A percentile compares a stretch with the other conserved stretches of the same genome.
Conservation (phyloP, 257 asterid species). For the Jasminum sambac region DNA sequence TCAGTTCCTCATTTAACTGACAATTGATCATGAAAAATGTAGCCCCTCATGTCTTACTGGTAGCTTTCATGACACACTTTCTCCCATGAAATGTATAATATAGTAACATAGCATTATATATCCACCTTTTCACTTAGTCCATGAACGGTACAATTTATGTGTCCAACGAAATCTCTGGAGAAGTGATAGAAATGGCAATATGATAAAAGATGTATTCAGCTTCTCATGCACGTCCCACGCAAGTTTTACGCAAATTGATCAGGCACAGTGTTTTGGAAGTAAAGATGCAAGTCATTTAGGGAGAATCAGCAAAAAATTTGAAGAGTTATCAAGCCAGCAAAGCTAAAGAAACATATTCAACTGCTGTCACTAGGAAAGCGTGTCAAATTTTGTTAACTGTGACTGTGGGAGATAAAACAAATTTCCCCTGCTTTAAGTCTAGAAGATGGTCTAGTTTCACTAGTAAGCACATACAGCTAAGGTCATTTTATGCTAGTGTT, state of each 20-base stretch:
- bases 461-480: not conserved
- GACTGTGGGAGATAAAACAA: conserved; percentile 1
- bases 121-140: not conserved
- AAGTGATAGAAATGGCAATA: not conserved
- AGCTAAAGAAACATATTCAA: not conserved
- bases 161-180: not conserved
- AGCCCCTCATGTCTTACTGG: not conserved
- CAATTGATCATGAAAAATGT: conserved; percentile 1
- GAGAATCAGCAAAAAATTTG: not conserved
- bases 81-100: not conserved
- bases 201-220: not conserved
- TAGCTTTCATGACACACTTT: not conserved
- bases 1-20: not conserved
- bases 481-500: conserved; percentile 10
- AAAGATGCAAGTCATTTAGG: not conserved
- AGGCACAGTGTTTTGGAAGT: not conserved
- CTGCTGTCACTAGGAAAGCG: not conserved
- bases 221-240: not conserved
- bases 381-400: conserved; percentile 6
- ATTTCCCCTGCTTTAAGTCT: conserved; percentile 8
- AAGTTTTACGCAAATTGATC: not conserved
- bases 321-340: not conserved
- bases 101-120: not conserved
- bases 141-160: not conserved
- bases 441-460: not conserved